Percentiles rank a stretch among this genome's conserved stretches.
Evolutionary conservation across 2,329 filamentous ascomycete species (phyloP).

Genomic region (Scedosporium minutisporum): DNA sequence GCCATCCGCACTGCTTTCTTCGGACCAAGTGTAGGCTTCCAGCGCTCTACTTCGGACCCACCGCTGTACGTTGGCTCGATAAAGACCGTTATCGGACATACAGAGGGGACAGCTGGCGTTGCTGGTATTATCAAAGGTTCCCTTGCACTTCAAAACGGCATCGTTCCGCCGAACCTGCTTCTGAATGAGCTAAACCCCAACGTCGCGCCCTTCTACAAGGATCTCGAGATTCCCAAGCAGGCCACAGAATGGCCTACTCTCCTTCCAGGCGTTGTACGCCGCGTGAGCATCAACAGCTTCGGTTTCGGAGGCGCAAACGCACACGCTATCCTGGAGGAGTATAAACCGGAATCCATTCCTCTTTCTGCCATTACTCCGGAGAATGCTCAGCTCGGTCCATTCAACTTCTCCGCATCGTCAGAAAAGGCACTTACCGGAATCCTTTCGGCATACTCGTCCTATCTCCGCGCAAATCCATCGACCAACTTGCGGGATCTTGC

Average conservation of each 20-base stretch:
- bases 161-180: slow-evolving; percentile 16
- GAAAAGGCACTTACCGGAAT: slow-evolving; percentile 2
- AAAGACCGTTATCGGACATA: slow-evolving; percentile 18
- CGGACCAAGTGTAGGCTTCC: background rate
- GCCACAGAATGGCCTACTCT: slow-evolving; percentile 14
- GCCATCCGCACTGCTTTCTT: slow-evolving; percentile 14
- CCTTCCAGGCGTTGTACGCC: slow-evolving; percentile 12
- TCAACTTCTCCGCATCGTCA: background rate
- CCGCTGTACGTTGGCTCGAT: slow-evolving; percentile 20
- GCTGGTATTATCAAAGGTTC: slow-evolving; percentile 17
- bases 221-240: slow-evolving; percentile 5
- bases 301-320: slow-evolving; percentile 19
- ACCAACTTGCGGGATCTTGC: slow-evolving; percentile 7
- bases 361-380: background rate
- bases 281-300: slow-evolving; percentile 22
- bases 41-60: slow-evolving; percentile 13
- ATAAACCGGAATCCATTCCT: background rate
- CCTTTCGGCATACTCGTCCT: background rate
- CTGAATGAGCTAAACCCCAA: slow-evolving; percentile 13
- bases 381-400: background rate
- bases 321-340: slow-evolving; percentile 15
- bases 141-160: slow-evolving; percentile 13
- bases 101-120: slow-evolving; percentile 16
- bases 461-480: slow-evolving; percentile 1
- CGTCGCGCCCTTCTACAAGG: slow-evolving; percentile 10